Conservation (phyloP, 164 flowering plant species). For the Stephania yunnanensis region DNA sequence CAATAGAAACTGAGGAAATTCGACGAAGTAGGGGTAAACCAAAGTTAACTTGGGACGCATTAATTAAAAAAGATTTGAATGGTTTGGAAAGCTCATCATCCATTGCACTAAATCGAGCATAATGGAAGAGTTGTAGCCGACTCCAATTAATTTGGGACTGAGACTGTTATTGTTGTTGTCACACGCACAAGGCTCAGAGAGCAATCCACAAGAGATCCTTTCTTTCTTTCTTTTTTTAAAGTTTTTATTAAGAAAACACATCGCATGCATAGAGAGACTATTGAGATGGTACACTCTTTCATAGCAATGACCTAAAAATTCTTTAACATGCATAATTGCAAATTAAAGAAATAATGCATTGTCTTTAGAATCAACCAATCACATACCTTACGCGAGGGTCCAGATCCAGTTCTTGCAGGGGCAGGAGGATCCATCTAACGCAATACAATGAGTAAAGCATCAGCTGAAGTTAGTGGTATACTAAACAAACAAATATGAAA, state of each 20-base stretch:
- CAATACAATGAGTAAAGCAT: conserved; percentile 4
- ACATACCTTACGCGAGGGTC: conserved; percentile 61
- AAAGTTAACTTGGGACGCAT: too few species aligned
- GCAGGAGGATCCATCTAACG: conserved; percentile 49
- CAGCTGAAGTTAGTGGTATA: neutral
- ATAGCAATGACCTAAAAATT: neutral
- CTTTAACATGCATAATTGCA: neutral
- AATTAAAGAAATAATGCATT: neutral
- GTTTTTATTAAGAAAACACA: neutral
- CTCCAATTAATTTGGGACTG: too few species aligned
- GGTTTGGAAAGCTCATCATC: too few species aligned
- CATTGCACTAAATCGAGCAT: too few species aligned
- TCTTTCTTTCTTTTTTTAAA: neutral
- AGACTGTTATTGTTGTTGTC: too few species aligned
- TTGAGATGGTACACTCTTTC: neutral
- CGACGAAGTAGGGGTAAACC: too few species aligned
- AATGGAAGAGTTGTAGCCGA: too few species aligned
- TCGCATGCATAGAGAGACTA: neutral
- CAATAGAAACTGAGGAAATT: too few species aligned
- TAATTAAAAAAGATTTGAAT: too few species aligned
- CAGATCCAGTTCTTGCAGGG: conserved; percentile 49
- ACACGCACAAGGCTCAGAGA: too few species aligned
- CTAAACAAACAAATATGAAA: neutral
- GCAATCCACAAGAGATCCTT: too few species aligned
- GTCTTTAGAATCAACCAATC: neutral